Evolutionary conservation across 225 moss, liverwort and hornwort genomes (phyloP).

Genomic region (Ulota crispa): DNA sequence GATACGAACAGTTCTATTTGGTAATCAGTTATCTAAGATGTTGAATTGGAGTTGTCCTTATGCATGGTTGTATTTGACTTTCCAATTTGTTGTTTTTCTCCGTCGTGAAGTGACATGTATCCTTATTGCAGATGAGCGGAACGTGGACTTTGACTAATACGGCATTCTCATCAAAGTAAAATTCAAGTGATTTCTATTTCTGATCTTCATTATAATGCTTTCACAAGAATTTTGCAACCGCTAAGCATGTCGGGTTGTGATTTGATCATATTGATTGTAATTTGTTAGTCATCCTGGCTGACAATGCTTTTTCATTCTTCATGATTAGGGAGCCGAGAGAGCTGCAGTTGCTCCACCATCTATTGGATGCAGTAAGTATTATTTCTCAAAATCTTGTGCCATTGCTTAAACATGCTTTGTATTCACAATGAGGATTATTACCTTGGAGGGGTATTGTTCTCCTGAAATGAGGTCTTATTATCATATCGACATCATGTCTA

Average conservation of each 20-base stretch:
- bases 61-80: neutral
- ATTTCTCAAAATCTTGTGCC: neutral
- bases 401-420: conserved; percentile 4
- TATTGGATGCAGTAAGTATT: conserved; percentile 84
- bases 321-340: conserved; percentile 70
- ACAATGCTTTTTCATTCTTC: conserved; percentile 25
- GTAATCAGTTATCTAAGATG: neutral
- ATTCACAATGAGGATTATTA: neutral
- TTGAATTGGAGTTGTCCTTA: neutral
- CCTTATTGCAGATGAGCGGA: conserved; percentile 71
- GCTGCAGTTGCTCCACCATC: conserved; percentile 95
- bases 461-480: neutral
- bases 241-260: neutral
- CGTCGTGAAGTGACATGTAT: conserved; percentile 9
- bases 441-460: neutral
- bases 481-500: neutral
- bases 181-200: conserved; percentile 60
- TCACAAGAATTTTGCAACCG: neutral
- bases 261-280: neutral
- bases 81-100: neutral
- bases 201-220: neutral
- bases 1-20: neutral
- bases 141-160: conserved; percentile 83
- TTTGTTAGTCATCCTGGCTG: conserved; percentile 3
- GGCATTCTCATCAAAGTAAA: conserved; percentile 94